These are phyloP conservation scores for Tolypocladium album DNA, from an alignment of 2,329 filamentous ascomycete genomes.

Conservation along the genomic window DNA sequence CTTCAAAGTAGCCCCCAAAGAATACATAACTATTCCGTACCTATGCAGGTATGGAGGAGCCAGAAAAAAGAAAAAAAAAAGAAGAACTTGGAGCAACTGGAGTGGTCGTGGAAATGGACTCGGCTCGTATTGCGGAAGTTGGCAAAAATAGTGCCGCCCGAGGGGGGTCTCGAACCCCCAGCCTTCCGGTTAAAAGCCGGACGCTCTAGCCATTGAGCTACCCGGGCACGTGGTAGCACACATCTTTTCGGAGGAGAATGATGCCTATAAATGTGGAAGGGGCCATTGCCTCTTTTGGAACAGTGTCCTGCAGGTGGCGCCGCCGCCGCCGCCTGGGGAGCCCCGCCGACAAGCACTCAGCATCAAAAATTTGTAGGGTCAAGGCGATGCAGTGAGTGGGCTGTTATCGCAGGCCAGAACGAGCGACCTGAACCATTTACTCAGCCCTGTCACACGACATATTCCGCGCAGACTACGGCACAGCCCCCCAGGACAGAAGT, in stretches of 20 bases:
- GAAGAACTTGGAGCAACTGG: too few relatives aligned
- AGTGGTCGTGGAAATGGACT: too few relatives aligned
- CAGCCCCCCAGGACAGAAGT: not conserved
- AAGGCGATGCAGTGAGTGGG: not conserved
- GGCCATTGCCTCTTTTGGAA: not conserved
- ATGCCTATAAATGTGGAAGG: not conserved
- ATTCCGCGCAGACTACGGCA: not conserved
- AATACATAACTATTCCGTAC: too few relatives aligned
- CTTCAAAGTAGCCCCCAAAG: too few relatives aligned
- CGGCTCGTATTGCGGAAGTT: too few relatives aligned
- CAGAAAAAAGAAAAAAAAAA: too few relatives aligned
- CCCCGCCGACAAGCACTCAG: not conserved
- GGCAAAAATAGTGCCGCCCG: too few relatives aligned
- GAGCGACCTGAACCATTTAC: not conserved
- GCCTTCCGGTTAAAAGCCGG: conserved; percentile 22
- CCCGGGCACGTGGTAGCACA: conserved; percentile 9
- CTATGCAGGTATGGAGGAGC: too few relatives aligned
- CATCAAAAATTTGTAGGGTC: conserved; percentile 5
- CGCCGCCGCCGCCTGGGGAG: not conserved
- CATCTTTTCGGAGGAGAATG: not conserved
- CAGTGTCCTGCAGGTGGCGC: not conserved
- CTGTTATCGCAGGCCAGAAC: not conserved
- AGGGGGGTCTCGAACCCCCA: conserved; percentile 22
- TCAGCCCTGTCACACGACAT: not conserved
- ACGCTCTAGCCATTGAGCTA: conserved; percentile 24